phyloP scores from a whole-genome alignment of 768 basidiomycete genomes.

The Pleurotus cornucopiae region DNA sequence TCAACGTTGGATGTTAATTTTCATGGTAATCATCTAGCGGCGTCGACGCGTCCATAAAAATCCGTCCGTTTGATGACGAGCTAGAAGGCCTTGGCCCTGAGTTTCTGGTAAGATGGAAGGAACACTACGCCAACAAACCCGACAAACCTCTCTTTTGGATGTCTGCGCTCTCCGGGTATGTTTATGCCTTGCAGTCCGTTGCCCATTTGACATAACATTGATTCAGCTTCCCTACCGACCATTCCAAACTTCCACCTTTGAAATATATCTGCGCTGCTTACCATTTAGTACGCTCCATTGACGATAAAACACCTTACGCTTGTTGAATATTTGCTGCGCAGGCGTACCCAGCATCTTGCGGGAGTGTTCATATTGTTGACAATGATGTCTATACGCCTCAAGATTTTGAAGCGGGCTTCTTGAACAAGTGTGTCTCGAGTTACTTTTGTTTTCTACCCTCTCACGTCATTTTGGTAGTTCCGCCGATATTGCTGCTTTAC shows the following conservation, averaged over 20 bases:
- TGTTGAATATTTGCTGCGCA: constrained; percentile 1
- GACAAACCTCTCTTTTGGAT: constrained; percentile 38
- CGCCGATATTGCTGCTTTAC: constrained; percentile 23
- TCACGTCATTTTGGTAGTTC: neutral
- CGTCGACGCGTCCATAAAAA: constrained; percentile 34
- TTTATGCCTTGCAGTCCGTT: neutral
- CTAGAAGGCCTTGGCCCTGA: constrained; percentile 28
- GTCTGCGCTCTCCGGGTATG: constrained; percentile 22
- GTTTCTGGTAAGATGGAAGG: constrained; percentile 30
- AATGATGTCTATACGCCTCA: constrained; percentile 22
- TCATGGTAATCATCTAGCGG: constrained; percentile 17
- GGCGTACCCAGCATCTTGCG: constrained; percentile 29
- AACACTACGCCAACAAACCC: constrained; percentile 25
- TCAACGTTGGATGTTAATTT: neutral
- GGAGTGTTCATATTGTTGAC: constrained; percentile 29
- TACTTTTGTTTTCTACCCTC: neutral
- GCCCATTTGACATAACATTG: neutral
- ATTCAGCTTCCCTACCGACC: constrained; percentile 5
- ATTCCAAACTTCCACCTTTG: constrained; percentile 8
- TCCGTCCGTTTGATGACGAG: constrained; percentile 32
- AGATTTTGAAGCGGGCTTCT: constrained; percentile 27
- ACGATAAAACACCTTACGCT: too few species aligned
- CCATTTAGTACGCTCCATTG: constrained; percentile 17
- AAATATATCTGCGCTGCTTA: constrained; percentile 18
- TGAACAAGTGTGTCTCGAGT: constrained; percentile 20